Evolutionary conservation across 257 asterid species (phyloP).

Genomic region (Rubia yunnanensis): DNA sequence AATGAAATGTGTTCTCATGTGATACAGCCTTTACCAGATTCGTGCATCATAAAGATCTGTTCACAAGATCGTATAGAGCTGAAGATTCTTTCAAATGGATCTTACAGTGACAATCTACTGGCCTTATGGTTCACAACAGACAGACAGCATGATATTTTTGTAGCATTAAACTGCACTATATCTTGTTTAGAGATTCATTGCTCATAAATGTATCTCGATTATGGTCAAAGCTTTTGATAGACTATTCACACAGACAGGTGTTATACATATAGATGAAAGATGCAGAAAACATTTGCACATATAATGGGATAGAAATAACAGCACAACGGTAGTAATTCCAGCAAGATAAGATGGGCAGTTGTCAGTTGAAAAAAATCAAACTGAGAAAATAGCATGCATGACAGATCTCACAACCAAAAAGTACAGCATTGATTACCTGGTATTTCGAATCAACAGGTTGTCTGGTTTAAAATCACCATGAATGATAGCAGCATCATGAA

Average conservation of each 20-base stretch:
- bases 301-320: background rate
- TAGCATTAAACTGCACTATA: background rate
- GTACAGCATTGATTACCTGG: conserved; percentile 47
- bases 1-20: background rate
- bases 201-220: background rate
- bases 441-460: conserved; percentile 80
- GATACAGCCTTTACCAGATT: background rate
- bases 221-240: no score
- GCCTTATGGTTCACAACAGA: background rate
- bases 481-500: conserved; percentile 58
- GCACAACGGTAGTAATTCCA: background rate
- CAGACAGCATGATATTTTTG: background rate
- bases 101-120: background rate
- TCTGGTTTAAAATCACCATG: conserved; percentile 99
- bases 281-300: background rate
- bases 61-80: background rate
- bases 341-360: background rate
- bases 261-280: background rate
- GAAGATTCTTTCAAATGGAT: background rate
- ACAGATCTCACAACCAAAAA: background rate
- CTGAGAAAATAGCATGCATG: background rate
- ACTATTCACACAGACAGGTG: no score
- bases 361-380: background rate
- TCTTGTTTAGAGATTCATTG: background rate
- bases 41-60: background rate